Conservation (phyloP, 495 filamentous ascomycete genomes). For the Tuber melanosporum region DNA sequence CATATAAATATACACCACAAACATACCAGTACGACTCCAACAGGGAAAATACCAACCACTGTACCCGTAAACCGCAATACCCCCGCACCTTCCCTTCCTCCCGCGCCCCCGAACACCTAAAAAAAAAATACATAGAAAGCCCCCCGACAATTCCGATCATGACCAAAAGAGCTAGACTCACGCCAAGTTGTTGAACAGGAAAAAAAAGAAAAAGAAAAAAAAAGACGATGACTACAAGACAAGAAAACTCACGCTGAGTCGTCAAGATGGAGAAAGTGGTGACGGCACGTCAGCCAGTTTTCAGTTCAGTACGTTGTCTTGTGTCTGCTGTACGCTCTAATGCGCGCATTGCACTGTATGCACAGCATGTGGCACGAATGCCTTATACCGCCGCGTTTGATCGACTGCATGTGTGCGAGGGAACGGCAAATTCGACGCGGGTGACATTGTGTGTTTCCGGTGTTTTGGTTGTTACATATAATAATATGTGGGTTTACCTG, state of each 20-base stretch:
- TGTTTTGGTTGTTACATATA: not conserved
- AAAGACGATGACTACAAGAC: not conserved
- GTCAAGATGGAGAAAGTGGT: not conserved
- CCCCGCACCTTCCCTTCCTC: too few relatives aligned
- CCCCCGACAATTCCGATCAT: not conserved
- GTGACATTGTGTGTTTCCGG: not conserved
- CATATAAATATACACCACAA: too few relatives aligned
- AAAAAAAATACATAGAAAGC: too few relatives aligned
- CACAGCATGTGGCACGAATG: not conserved
- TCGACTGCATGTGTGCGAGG: not conserved
- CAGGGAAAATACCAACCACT: not conserved
- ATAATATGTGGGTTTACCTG: not conserved
- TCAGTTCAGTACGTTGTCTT: not conserved
- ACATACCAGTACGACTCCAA: not conserved
- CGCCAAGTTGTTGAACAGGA: not conserved
- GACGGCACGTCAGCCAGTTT: not conserved
- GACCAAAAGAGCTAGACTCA: not conserved
- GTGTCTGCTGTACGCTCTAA: not conserved
- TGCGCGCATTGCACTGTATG: not conserved
- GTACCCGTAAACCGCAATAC: not conserved
- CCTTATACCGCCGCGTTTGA: not conserved
- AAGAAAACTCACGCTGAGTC: not conserved
- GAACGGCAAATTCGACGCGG: not conserved
- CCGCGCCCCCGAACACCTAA: too few relatives aligned
- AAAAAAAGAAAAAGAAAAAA: not conserved